These are phyloP conservation scores for Epichloe glyceriae DNA, from an alignment of 2,329 filamentous ascomycete genomes.

Conservation along the genomic window DNA sequence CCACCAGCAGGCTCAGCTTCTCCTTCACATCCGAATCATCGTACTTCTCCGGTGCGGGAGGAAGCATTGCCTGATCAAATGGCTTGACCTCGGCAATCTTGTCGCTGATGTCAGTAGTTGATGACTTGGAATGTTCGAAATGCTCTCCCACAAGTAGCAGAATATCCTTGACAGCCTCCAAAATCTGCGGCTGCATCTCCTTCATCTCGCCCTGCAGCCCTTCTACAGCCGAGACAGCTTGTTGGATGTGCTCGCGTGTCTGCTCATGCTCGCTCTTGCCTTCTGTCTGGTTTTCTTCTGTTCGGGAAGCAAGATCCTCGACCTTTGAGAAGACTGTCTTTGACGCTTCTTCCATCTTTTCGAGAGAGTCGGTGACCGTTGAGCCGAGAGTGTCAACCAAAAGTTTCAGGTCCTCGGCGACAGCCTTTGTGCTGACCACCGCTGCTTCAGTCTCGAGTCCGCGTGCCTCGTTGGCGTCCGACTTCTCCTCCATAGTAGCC, in stretches of 20 bases:
- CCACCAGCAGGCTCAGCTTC: conserved; percentile 20
- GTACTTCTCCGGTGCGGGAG: conserved; percentile 41
- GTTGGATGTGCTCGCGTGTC: conserved; percentile 68
- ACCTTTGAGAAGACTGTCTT: conserved; percentile 76
- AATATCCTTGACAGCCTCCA: conserved; percentile 79
- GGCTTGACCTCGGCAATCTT: conserved; percentile 50
- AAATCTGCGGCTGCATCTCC: conserved; percentile 79
- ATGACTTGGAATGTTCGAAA: conserved; percentile 72
- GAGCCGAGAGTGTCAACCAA: conserved; percentile 76
- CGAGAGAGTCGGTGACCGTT: conserved; percentile 67
- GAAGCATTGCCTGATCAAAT: conserved; percentile 44
- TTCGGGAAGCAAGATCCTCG: conserved; percentile 61
- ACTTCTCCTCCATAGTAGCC: conserved; percentile 57
- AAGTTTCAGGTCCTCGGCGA: conserved; percentile 77
- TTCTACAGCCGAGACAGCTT: conserved; percentile 59
- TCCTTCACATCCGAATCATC: conserved; percentile 20
- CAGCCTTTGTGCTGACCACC: conserved; percentile 59
- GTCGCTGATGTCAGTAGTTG: conserved; percentile 40
- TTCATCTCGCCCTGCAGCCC: conserved; percentile 65
- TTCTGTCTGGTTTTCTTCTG: conserved; percentile 63
- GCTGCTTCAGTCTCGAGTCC: conserved; percentile 61
- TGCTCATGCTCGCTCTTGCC: conserved; percentile 68
- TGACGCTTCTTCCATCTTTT: conserved; percentile 78
- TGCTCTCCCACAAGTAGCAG: conserved; percentile 71
- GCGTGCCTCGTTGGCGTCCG: conserved; percentile 59